Evolutionary conservation across 2,329 filamentous ascomycete genomes (phyloP).

Genomic region (Fusarium sp.): DNA sequence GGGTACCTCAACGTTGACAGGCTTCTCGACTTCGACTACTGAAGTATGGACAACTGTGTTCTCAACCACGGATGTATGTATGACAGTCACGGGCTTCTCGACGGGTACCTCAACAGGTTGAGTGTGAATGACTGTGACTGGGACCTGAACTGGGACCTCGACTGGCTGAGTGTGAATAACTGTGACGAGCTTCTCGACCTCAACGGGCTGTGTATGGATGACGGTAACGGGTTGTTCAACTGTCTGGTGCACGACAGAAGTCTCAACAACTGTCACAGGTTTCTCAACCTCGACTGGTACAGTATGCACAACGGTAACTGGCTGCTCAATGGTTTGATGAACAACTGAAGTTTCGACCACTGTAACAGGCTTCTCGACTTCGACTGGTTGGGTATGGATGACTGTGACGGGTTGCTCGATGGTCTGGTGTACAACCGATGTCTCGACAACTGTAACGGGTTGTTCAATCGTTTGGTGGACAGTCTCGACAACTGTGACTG

Average conservation of each 20-base stretch:
- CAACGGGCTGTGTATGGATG: slow-evolving; percentile 13
- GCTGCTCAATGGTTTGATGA: background rate
- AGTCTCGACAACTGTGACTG: slow-evolving; percentile 6
- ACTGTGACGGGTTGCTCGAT: background rate
- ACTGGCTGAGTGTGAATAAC: slow-evolving; percentile 7
- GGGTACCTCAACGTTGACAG: slow-evolving; percentile 11
- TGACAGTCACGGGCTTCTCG: slow-evolving; percentile 9
- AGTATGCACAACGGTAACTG: background rate
- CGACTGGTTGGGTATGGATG: background rate
- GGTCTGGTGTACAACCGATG: background rate
- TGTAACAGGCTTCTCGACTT: background rate
- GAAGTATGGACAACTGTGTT: slow-evolving; percentile 16
- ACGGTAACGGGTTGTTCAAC: slow-evolving; percentile 9
- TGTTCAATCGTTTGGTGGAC: slow-evolving; percentile 12
- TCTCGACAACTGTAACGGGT: slow-evolving; percentile 11
- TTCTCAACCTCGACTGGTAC: background rate
- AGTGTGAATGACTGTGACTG: slow-evolving; percentile 15
- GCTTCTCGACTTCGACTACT: slow-evolving; percentile 9
- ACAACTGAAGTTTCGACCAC: background rate
- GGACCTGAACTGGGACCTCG: background rate
- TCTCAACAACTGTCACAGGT: slow-evolving; percentile 5
- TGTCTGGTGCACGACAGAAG: slow-evolving; percentile 13
- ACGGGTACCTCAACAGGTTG: background rate
- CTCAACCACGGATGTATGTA: slow-evolving; percentile 22
- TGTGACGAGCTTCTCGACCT: background rate